phyloP scores from a whole-genome alignment of 805 yeast genomes.

The Cyberlindnera lachancei region DNA sequence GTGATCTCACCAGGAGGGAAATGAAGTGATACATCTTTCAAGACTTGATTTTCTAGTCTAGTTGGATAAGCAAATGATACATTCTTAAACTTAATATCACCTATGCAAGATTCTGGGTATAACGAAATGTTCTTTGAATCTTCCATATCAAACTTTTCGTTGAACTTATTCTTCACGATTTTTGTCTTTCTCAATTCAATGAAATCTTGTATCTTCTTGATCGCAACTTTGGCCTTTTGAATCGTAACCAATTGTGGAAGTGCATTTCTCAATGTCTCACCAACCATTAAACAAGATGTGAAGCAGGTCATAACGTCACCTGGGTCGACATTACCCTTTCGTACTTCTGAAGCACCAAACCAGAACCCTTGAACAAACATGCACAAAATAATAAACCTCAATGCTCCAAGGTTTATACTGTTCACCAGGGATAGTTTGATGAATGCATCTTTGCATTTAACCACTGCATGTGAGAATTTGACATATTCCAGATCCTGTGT shows the following conservation, averaged over 20 bases:
- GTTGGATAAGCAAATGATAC: constrained; percentile 61
- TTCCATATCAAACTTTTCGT: constrained; percentile 4
- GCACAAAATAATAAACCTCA: constrained; percentile 50
- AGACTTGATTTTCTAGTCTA: constrained; percentile 38
- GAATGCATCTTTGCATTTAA: constrained; percentile 30
- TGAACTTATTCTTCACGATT: constrained; percentile 8
- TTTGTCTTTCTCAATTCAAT: constrained; percentile 20
- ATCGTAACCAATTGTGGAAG: constrained; percentile 52
- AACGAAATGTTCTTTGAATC: constrained; percentile 12
- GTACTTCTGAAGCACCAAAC: constrained; percentile 73
- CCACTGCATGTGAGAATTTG: constrained; percentile 30
- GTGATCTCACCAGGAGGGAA: constrained; percentile 41
- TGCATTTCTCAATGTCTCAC: constrained; percentile 48
- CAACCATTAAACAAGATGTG: constrained; percentile 70
- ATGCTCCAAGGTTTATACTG: constrained; percentile 47
- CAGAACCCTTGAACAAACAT: constrained; percentile 91
- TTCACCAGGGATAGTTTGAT: constrained; percentile 39
- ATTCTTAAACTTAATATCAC: constrained; percentile 45
- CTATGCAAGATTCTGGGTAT: constrained; percentile 29
- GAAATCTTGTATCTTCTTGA: constrained; percentile 38
- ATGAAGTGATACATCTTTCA: constrained; percentile 39
- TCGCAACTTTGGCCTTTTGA: constrained; percentile 69
- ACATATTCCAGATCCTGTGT: constrained; percentile 46
- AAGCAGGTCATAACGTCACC: constrained; percentile 77
- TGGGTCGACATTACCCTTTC: constrained; percentile 38